Base-by-base conservation (phyloP, 148 eudicot genomes). In the Fagopyrum tataricum region DNA sequence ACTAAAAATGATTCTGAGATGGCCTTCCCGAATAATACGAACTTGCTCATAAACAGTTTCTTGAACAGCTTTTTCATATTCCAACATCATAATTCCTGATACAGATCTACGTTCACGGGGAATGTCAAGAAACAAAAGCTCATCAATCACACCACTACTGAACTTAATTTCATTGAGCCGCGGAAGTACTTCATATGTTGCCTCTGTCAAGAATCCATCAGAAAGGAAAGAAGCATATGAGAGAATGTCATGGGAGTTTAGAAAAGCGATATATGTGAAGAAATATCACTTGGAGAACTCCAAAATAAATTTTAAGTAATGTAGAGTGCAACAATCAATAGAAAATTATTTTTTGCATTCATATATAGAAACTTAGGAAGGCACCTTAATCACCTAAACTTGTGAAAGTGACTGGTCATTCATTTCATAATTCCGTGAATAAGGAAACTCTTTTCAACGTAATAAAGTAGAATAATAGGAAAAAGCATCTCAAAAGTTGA, bases 1-100 rank as follows among this genome's bases (percentile, higher is more conserved):
- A 78, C 87, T 79, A 71, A 94, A 94, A 49, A 91, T 78, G 15
- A 94, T 86, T 46, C 97, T 88, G n/a, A 94, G 96, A 70, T 85
- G 93, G 39, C 98, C 98, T 84, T 94, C 96, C 58, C 97, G 95
- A 78, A 94, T 84, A 51, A 94, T 93, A 72, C 97, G 93, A 73
- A 91, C 85, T 79, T 91, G 96, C 77, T 91, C 98, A 81, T 94
- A 94, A 21, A 94, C 91, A 80, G 91, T 91, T 80, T 91, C 98
- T 76, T 91, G 96, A 79, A 89, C 93, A 69, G 91, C 98, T 87
- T 89, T 94, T 67, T 78, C 88, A 78, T 91, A 94, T 77, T 94
- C 96, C 79, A 94, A 80, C 82, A 91, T 80, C 97, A 94, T 84
- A 66, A 91, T 76, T 78, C 98, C 97, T 59, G 88, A 81, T 64